These are phyloP conservation scores for Sclerotiophoma versabilis DNA, from an alignment of 2,329 filamentous ascomycete genomes.

Conservation along the genomic window DNA sequence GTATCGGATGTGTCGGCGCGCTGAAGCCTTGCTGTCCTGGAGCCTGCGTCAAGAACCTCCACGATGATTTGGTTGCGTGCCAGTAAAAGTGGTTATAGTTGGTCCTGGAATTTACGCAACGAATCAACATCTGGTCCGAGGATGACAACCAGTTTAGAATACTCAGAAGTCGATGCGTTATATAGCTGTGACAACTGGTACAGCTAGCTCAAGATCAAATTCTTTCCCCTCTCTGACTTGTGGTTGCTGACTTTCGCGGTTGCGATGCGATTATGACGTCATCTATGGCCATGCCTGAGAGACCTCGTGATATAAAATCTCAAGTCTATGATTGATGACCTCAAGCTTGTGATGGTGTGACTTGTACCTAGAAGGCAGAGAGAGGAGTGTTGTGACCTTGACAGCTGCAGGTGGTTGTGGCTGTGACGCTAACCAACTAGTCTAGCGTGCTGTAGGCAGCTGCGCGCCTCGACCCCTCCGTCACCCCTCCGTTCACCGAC, in stretches of 20 bases:
- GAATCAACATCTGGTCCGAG: neutral
- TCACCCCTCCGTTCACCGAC: slow-evolving; percentile 13
- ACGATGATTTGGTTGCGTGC: neutral
- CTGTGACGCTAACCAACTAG: slow-evolving; percentile 1
- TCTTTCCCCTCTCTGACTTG: neutral
- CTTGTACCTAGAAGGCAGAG: neutral
- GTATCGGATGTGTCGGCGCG: neutral
- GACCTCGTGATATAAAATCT: neutral
- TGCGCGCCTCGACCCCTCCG: slow-evolving; percentile 9
- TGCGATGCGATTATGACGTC: neutral
- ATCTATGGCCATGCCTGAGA: neutral
- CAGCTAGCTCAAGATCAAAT: neutral
- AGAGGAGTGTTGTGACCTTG: neutral
- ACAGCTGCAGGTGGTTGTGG: slow-evolving; percentile 6
- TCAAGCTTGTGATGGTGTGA: slow-evolving; percentile 4
- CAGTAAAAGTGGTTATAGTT: neutral
- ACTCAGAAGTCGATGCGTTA: neutral
- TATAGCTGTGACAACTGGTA: neutral
- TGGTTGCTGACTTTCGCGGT: neutral
- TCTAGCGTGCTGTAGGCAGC: slow-evolving; percentile 5
- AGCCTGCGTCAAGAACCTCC: neutral
- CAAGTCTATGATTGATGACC: neutral
- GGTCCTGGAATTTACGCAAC: neutral
- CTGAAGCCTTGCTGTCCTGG: neutral
- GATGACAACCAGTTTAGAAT: too few species aligned